Percentiles rank a stretch among this genome's conserved stretches.
Conservation (phyloP, 148 eudicot genomes). For the Arctostaphylos glauca region DNA sequence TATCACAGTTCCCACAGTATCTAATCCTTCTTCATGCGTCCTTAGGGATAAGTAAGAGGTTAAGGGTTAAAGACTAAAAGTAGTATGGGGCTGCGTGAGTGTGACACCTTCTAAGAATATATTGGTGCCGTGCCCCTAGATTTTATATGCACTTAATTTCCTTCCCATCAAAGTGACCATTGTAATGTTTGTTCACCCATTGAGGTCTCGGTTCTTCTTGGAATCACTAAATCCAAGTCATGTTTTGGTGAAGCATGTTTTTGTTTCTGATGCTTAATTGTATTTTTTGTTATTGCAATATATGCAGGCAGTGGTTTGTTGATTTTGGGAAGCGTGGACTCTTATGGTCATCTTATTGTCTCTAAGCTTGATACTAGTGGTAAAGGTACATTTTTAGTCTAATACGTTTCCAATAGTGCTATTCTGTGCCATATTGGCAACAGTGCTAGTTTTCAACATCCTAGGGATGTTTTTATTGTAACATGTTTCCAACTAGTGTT, state of each 20-base stretch:
- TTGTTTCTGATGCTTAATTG: background rate
- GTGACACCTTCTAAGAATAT: background rate
- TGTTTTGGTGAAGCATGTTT: background rate
- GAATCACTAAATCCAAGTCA: background rate
- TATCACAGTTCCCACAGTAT: too few relatives aligned
- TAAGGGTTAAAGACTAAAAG: too few relatives aligned
- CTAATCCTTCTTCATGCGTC: too few relatives aligned
- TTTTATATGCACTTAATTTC: background rate
- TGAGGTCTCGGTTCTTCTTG: background rate
- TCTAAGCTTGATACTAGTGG: constrained; percentile 39
- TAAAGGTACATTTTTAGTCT: constrained; percentile 33
- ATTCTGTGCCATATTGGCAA: too few relatives aligned
- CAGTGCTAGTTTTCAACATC: background rate
- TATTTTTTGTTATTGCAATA: background rate
- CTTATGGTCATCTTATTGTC: constrained; percentile 67
- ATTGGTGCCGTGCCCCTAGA: background rate
- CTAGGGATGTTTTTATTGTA: background rate
- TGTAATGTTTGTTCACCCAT: background rate
- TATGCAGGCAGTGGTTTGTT: constrained; percentile 46
- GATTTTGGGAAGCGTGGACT: constrained; percentile 68
- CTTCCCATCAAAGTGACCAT: background rate
- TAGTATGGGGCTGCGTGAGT: background rate
- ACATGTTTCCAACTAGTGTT: background rate
- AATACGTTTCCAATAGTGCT: too few relatives aligned
- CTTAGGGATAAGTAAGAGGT: too few relatives aligned